Conservation (phyloP, 345 rosid genomes). For the Acer campestre region DNA sequence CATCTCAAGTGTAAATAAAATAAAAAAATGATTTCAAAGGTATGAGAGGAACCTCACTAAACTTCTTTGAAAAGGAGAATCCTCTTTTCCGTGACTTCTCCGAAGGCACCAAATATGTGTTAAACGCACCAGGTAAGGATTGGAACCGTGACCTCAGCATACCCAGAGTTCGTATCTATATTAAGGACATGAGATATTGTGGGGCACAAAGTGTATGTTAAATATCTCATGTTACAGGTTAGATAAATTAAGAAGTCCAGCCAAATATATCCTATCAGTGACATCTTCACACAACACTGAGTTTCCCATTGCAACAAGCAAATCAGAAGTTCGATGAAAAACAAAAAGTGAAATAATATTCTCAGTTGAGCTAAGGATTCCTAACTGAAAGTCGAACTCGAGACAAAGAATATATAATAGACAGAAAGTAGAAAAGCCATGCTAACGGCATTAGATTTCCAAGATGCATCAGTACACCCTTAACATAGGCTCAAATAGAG, state of each 20-base stretch:
- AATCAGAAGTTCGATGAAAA: neutral
- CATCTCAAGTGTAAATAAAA: constrained; percentile 12
- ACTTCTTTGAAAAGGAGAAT: constrained; percentile 83
- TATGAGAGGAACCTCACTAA: constrained; percentile 62
- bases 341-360: neutral
- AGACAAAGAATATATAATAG: neutral
- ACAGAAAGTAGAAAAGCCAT: neutral
- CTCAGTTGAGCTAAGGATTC: neutral
- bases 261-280: neutral
- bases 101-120: constrained; percentile 83
- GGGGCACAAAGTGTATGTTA: neutral
- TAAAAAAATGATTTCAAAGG: constrained; percentile 18
- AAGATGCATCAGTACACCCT: constrained; percentile 6
- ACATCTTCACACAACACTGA: neutral
- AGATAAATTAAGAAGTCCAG: neutral
- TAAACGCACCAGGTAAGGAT: constrained; percentile 92
- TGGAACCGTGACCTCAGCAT: constrained; percentile 97
- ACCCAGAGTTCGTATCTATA: constrained; percentile 87
- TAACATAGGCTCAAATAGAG: neutral
- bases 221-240: no score
- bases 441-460: neutral
- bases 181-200: constrained; percentile 8
- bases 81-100: constrained; percentile 77
- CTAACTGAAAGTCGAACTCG: neutral
- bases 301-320: neutral